Evolutionary conservation across 2,329 filamentous ascomycete genomes (phyloP).

Genomic region (Aspergillus sojae): DNA sequence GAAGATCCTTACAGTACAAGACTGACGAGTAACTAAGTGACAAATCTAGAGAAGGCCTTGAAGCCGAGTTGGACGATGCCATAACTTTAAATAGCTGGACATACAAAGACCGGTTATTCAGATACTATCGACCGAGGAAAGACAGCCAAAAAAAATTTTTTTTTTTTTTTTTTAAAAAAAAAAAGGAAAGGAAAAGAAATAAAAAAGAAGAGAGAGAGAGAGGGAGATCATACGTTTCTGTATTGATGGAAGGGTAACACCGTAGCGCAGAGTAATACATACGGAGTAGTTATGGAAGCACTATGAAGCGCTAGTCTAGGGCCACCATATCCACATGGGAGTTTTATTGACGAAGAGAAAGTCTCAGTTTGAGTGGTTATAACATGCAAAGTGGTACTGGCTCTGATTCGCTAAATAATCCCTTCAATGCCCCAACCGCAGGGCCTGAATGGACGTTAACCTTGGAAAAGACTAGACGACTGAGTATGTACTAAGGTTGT

Average conservation of each 20-base stretch:
- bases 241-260: background rate
- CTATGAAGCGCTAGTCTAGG: constrained; percentile 4
- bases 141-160: background rate
- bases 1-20: background rate
- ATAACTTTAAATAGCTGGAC: background rate
- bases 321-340: background rate
- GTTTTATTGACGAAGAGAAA: background rate
- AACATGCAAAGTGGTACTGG: constrained; percentile 1
- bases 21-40: too few relatives aligned
- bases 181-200: background rate
- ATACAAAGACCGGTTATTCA: background rate
- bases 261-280: background rate
- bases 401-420: constrained; percentile 4
- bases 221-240: background rate
- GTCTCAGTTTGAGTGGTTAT: constrained; percentile 7
- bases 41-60: background rate
- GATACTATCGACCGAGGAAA: background rate
- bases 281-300: background rate
- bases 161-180: too few relatives aligned
- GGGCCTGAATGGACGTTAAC: background rate
- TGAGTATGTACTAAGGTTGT: background rate
- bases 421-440: background rate
- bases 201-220: too few relatives aligned
- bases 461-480: too few relatives aligned
- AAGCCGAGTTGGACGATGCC: background rate